Evolutionary conservation across 192 early-diverging fungal species (phyloP).

Genomic region (Coemansia sp.): DNA sequence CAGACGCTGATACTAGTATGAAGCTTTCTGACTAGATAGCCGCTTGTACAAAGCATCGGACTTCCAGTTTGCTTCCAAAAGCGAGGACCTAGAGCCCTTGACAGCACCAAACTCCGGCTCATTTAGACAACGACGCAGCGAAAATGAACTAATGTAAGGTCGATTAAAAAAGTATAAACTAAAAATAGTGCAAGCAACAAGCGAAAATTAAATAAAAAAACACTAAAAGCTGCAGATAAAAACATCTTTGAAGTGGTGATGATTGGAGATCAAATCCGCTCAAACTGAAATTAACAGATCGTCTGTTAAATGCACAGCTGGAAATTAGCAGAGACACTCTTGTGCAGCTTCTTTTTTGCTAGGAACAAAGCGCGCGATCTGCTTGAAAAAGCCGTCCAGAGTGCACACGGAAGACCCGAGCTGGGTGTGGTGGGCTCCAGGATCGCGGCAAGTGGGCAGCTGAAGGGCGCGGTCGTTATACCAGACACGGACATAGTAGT

Average conservation of each 20-base stretch:
- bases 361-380: conserved; percentile 37
- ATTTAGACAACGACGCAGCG: background rate
- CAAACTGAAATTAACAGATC: conserved; percentile 9
- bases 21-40: background rate
- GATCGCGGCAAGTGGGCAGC: conserved; percentile 50
- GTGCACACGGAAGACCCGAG: conserved; percentile 45
- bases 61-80: background rate
- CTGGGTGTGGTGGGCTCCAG: conserved; percentile 44
- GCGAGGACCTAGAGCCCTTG: background rate
- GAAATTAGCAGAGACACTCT: conserved; percentile 4
- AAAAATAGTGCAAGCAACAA: background rate
- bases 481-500: conserved; percentile 56
- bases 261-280: too few relatives aligned
- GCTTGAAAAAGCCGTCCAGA: conserved; percentile 55
- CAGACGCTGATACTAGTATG: background rate
- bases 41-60: background rate
- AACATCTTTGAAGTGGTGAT: background rate
- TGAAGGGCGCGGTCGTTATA: conserved; percentile 39
- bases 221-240: background rate
- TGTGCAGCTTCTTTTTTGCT: conserved; percentile 24
- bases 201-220: background rate
- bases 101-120: background rate
- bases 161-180: background rate
- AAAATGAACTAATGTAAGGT: background rate
- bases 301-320: too few relatives aligned